Evolutionary conservation across 192 early-diverging fungal genomes (phyloP).

Genomic region (Backusella westeae): DNA sequence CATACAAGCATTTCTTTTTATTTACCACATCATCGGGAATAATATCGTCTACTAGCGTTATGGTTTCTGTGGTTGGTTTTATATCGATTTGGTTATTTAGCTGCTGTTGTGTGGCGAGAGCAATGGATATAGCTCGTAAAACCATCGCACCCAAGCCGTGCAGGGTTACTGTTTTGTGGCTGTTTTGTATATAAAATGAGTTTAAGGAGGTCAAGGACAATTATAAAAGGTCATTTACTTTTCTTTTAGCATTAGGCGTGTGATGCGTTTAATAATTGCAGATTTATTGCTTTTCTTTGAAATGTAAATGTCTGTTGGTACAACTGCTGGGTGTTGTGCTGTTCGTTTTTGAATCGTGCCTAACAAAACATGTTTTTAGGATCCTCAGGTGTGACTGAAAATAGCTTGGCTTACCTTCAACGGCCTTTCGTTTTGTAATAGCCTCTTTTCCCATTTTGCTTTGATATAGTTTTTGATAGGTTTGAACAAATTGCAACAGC

Average conservation of each 20-base stretch:
- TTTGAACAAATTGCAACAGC: too few relatives aligned
- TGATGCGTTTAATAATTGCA: conserved; percentile 62
- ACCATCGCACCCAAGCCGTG: conserved; percentile 82
- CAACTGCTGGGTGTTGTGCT: conserved; percentile 62
- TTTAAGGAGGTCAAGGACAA: background rate
- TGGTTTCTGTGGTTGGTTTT: conserved; percentile 66
- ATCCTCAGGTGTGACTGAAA: background rate
- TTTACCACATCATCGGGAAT: conserved; percentile 61
- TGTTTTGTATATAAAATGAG: conserved; percentile 8
- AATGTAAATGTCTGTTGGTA: conserved; percentile 77
- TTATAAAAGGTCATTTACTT: conserved; percentile 22
- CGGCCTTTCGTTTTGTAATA: background rate
- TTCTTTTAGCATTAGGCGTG: conserved; percentile 59
- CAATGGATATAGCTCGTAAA: conserved; percentile 62
- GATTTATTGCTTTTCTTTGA: conserved; percentile 60
- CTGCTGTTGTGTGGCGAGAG: conserved; percentile 57
- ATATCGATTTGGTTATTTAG: conserved; percentile 57
- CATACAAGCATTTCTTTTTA: background rate
- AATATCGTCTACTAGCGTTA: conserved; percentile 77
- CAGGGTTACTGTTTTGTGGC: conserved; percentile 61
- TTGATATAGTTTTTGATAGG: background rate
- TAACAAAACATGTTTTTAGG: background rate
- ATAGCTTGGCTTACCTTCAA: background rate
- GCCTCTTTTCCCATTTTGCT: background rate
- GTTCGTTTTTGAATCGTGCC: conserved; percentile 54